These are phyloP conservation scores for Penicillium sp. DNA, from an alignment of 2,329 filamentous ascomycete species.

Conservation along the genomic window DNA sequence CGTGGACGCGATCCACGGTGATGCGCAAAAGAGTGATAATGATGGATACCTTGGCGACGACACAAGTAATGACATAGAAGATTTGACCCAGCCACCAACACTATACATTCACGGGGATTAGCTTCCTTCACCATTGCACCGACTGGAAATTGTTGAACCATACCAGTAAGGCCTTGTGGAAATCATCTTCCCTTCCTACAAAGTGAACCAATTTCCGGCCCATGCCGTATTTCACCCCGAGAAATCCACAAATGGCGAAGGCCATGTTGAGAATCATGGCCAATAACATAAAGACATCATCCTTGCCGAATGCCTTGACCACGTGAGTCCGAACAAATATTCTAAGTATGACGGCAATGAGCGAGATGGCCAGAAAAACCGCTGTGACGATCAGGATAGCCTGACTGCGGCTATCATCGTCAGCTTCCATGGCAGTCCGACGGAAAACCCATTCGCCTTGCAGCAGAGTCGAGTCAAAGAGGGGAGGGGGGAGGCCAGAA, in stretches of 20 bases:
- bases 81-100: slow-evolving; percentile 55
- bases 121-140: not conserved
- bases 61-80: slow-evolving; percentile 50
- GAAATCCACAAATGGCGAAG: slow-evolving; percentile 29
- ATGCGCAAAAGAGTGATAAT: slow-evolving; percentile 54
- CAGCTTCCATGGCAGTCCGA: slow-evolving; percentile 9
- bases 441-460: slow-evolving; percentile 10
- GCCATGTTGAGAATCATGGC: slow-evolving; percentile 30
- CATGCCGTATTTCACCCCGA: slow-evolving; percentile 26
- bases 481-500: not conserved
- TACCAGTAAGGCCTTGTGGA: slow-evolving; percentile 27
- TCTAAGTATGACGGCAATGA: slow-evolving; percentile 38
- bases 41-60: slow-evolving; percentile 51
- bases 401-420: slow-evolving; percentile 15
- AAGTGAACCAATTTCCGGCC: slow-evolving; percentile 23
- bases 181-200: slow-evolving; percentile 9
- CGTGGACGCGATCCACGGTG: slow-evolving; percentile 45
- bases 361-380: slow-evolving; percentile 42
- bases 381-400: slow-evolving; percentile 30
- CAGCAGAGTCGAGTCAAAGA: not conserved
- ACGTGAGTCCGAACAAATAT: slow-evolving; percentile 43
- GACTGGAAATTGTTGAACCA: not conserved
- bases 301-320: slow-evolving; percentile 11
- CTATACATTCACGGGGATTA: not conserved
- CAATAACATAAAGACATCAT: slow-evolving; percentile 2